Conservation (phyloP, 208 protist species). For the Trypanosoma lewisi region DNA sequence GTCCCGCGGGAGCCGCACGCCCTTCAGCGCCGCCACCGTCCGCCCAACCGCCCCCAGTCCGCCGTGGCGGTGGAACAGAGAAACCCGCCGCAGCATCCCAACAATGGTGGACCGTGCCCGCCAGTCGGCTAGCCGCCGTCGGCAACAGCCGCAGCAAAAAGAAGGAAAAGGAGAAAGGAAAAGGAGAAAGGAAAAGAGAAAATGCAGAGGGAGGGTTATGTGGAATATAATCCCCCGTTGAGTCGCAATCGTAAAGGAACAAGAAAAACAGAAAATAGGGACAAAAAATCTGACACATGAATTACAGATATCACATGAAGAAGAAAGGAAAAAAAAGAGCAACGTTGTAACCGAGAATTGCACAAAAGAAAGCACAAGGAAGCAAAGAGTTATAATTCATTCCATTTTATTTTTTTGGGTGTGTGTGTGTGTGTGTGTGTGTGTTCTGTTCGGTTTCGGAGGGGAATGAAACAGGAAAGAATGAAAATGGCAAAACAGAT, state of each 20-base stretch:
- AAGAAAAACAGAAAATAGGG: no score
- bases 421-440: no score
- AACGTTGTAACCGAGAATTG: no score
- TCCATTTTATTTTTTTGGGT: no score
- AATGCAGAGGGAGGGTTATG: background rate
- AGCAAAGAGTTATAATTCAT: background rate
- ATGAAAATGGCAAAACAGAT: no score
- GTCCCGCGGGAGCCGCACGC: slow-evolving; percentile 37
- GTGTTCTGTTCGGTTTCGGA: no score
- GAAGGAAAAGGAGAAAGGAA: background rate
- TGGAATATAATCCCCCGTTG: no score
- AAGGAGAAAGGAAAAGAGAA: background rate
- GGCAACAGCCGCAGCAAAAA: background rate
- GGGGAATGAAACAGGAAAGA: no score
- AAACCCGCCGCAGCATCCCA: background rate
- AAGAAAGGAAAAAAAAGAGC: no score
- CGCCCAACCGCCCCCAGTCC: background rate
- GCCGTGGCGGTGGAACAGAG: background rate
- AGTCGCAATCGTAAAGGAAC: no score
- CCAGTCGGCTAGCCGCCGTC: background rate
- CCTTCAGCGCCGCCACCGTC: slow-evolving; percentile 17
- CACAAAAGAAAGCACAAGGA: slow-evolving; percentile 5
- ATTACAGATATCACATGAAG: no score
- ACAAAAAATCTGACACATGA: no score
- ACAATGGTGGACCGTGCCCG: background rate